Conservation (phyloP, 1,284 basidiomycete genomes). For the Athelia psychrophila region DNA sequence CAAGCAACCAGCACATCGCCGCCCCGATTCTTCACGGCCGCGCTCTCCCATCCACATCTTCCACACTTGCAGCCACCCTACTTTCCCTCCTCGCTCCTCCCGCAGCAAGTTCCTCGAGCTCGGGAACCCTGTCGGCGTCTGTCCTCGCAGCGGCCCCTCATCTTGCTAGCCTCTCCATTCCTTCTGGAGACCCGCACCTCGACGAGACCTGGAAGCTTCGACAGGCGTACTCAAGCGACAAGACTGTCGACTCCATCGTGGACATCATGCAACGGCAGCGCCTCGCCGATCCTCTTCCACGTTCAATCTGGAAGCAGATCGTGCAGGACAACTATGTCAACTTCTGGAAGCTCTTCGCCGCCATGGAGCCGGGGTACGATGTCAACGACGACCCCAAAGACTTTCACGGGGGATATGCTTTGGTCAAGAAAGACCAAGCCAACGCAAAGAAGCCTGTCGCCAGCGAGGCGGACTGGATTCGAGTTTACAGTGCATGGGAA, state of each 20-base stretch:
- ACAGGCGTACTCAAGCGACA: not conserved
- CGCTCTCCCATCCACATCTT: too few relatives aligned
- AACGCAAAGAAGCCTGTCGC: slow-evolving; percentile 5
- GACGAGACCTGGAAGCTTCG: not conserved
- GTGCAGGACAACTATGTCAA: slow-evolving; percentile 15
- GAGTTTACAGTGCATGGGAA: slow-evolving; percentile 16
- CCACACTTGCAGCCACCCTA: too few relatives aligned
- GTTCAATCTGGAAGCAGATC: slow-evolving; percentile 12
- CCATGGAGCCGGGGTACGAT: slow-evolving; percentile 13
- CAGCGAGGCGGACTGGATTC: slow-evolving; percentile 21
- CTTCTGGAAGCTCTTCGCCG: slow-evolving; percentile 21
- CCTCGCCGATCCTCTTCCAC: not conserved
- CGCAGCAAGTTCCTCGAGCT: too few relatives aligned
- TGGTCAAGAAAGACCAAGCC: slow-evolving; percentile 18
- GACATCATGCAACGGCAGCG: not conserved
- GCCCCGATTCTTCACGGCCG: too few relatives aligned
- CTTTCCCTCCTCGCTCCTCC: too few relatives aligned
- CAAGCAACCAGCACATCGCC: too few relatives aligned
- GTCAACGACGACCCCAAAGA: slow-evolving; percentile 18
- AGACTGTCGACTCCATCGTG: not conserved
- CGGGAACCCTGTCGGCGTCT: too few relatives aligned
- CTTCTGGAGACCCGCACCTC: not conserved
- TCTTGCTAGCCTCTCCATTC: not conserved
- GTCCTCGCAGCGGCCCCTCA: not conserved
- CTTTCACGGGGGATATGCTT: slow-evolving; percentile 16